Evolutionary conservation across 192 early-diverging fungal genomes (phyloP), one percentile per base, ranked within the genome.

Genomic region (Coemansia asiatica): DNA sequence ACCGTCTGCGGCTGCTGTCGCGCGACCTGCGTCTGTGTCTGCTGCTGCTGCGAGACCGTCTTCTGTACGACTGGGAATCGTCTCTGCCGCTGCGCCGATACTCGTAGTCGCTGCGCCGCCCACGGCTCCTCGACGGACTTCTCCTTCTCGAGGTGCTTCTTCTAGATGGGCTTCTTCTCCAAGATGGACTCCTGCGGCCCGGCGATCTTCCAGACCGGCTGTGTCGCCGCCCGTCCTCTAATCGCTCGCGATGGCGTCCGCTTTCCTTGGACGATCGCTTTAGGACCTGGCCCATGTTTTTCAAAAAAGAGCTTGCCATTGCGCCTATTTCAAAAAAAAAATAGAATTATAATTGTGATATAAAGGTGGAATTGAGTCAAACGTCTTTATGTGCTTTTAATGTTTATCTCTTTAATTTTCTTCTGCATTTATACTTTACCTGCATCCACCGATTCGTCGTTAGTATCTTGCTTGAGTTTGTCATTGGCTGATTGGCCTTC

Each of bases 91-190:
- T 58, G 26, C 72, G 68, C 22, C 67, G 66, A 35, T 66, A 67
- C 18, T 84, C 74, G 28, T 72, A 75, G 54, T 87, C 87, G 9
- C 73, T 80, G n/a, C 80, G 75, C 13, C 84, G 56, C 53, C 73
- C 69, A n/a, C 75, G 73, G 47, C 69, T 69, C 53, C 72, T 71
- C 55, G 74, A 67, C 12, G 75, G 63, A 15, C 15, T 65, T 44
- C 44, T 78, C 61, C 63, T 68, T 71, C 47, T 76, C 4, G 77
- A 65, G 19, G 10, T 74, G 69, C 26, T 79, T 44, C 40, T 44
- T 13, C 40, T 44, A 2, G 77, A 65, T 16, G 10, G 74, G 67
- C 26, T 79, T 44, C 40, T 44, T 44, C 40, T 44, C 13, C 40
- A 16, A 10, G 40, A 44, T 2, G 40, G 40, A 15, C 40, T 44